Evolutionary conservation across 257 asterid genomes (phyloP), one percentile per base, ranked within the genome.

Genomic region (Capsicum rhomboideum): DNA sequence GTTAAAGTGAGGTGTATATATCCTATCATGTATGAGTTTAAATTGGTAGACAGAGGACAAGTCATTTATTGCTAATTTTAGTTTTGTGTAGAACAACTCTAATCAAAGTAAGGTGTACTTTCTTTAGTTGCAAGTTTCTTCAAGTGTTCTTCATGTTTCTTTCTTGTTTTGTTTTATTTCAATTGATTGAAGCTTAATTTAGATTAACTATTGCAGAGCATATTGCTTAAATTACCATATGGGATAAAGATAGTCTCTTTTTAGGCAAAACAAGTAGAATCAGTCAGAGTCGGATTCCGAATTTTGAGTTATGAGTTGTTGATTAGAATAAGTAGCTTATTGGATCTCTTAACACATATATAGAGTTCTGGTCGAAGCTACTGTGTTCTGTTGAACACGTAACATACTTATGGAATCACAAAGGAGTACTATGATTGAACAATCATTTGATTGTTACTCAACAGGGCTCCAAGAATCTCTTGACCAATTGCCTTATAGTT

Each of bases 391-490:
- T 31, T 0, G 49, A 67, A 67, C 8, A 0, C 3, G 7, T 31
- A 16, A 64, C 21, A 8, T 66, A 58, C 68, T 89, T 83, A 94
- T 96, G 98, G 98, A 94, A 85, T 86, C 91, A 90, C 92, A 88
- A 83, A 81, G 88, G 93, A 95, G 91, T 85, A 82, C 85, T 85
- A 82, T 90, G 85, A 85, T 87, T 89, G 92, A 87, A 78, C 85
- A 90, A 4, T 93, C 97, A 49, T 88, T 95, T 71, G 91, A 84
- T 83, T 90, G 97, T 83, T 96, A 94, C 91, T 90, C 98, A 3
- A 82, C 34, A 26, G 87, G 90, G 94, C 97, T 89, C 84, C 87
- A 90, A 85, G 98, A 93, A 68, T 93, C 92, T 40, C 91, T 97
- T 46, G 90, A 92, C 85, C 94, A 91, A 78, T 90, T 97, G 89